Conservation (phyloP, 2,329 filamentous ascomycete genomes). For the Leptodontidium sp. region DNA sequence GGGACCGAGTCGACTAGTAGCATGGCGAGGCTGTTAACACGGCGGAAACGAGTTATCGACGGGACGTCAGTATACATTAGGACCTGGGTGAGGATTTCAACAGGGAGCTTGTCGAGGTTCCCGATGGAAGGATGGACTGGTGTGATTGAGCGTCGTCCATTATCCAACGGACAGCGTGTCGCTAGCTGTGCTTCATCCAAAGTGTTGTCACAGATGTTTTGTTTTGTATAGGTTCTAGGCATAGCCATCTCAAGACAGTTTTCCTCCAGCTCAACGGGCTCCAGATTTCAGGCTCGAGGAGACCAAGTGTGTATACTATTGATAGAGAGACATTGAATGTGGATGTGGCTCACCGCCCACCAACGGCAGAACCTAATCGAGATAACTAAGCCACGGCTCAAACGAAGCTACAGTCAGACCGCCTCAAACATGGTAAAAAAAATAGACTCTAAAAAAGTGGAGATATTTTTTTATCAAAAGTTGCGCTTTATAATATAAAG, state of each 20-base stretch:
- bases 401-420: too few species aligned
- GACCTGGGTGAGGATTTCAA: neutral
- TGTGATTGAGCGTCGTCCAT: neutral
- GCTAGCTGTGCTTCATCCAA: neutral
- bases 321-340: too few species aligned
- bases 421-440: too few species aligned
- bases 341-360: too few species aligned
- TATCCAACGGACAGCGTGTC: neutral
- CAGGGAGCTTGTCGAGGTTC: neutral
- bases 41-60: neutral
- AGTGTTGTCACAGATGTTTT: conserved; percentile 2
- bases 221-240: neutral
- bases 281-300: neutral
- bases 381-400: too few species aligned
- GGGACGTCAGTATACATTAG: neutral
- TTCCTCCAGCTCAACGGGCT: neutral
- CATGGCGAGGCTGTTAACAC: neutral
- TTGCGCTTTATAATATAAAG: too few species aligned
- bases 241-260: neutral
- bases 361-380: too few species aligned
- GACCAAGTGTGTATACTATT: too few species aligned
- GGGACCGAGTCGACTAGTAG: neutral
- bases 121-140: neutral
- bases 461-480: too few species aligned
- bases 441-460: too few species aligned